These are phyloP conservation scores for Canavalia gladiata DNA, from an alignment of 306 rosid species.

Conservation along the genomic window DNA sequence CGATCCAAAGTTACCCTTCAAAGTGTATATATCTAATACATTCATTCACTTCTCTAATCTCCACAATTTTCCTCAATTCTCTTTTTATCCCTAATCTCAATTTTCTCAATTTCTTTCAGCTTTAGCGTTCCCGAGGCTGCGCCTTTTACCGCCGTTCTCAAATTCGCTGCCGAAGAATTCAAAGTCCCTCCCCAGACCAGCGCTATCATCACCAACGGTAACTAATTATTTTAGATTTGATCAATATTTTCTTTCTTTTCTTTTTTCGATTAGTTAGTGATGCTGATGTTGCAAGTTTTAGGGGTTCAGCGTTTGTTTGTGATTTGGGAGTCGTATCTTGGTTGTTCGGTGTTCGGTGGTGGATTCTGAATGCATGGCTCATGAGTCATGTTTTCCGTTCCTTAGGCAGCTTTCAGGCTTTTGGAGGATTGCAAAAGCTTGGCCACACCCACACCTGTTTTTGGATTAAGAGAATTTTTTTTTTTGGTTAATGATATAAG, in stretches of 20 bases:
- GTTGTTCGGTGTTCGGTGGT: neutral
- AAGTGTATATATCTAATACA: conserved; percentile 64
- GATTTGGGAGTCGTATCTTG: neutral
- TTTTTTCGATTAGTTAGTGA: neutral
- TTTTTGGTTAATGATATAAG: neutral
- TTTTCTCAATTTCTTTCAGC: conserved; percentile 52
- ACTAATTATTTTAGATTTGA: neutral
- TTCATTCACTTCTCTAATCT: neutral
- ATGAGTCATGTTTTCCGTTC: neutral
- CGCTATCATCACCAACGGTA: conserved; percentile 98
- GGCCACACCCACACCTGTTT: neutral
- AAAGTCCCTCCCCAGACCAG: conserved; percentile 99
- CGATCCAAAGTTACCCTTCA: conserved; percentile 98
- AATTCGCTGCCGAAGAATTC: conserved; percentile 97
- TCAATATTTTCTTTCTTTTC: neutral
- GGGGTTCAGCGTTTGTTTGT: neutral
- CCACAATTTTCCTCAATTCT: neutral
- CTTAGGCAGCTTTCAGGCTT: neutral
- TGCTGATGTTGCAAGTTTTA: neutral
- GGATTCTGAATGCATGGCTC: neutral
- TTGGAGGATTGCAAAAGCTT: neutral
- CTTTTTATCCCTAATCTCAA: conserved; percentile 14
- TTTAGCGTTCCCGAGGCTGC: conserved; percentile 99
- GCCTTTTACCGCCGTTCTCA: conserved; percentile 97
- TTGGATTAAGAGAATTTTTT: neutral